Base-by-base conservation (phyloP, 148 eudicot genomes). In the Pouteria glomerata region DNA sequence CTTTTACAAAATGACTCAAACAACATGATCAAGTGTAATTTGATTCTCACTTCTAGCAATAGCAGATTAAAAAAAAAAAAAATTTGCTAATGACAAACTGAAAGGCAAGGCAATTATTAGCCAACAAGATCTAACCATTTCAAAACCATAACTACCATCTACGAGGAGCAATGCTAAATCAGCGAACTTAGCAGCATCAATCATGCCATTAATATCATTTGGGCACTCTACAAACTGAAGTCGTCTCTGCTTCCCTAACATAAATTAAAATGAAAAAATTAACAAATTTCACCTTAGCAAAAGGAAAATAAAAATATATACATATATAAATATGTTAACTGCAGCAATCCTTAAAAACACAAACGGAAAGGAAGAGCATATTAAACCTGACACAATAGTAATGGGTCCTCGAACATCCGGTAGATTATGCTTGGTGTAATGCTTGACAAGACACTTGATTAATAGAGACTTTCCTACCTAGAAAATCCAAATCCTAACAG, bases 131-230 rank as follows among this genome's bases (percentile, higher is more conserved):
- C 89, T 79, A 60, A 94, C 98, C 98, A 94, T 94, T 88, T 94
- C 98, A 84, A 94, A 91, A 61, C 98, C 98, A 80, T 86, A 94
- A 78, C 96, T 91, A 63, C 93, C 98, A 79, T 94, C 96, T 50
- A 94, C 81, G 34, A 94, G 87, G 70, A 94, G 96, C 81, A 94
- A 69, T 50, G 96, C 97, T 60, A 94, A 73, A 81, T 94, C 98
- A 78, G 98, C 96, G 85, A 83, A 78, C 76, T 94, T 94, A 19
- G 98, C 97, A 76, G 91, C 87, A 80, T 94, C 98, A 79, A 94
- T 86, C 98, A 91, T 94, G 55, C 91, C 96, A 79, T 86, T 91
- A 31, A 94, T 91, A 73, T 94, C 98, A 88, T 91, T 94, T 23
- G 98, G 97, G 72, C 98, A 94, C 83, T 94, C 98, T 26, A 94